Percentiles rank a stretch among this genome's conserved stretches.
phyloP scores from a whole-genome alignment of 306 rosid genomes.

The Ziziphus jujuba region DNA sequence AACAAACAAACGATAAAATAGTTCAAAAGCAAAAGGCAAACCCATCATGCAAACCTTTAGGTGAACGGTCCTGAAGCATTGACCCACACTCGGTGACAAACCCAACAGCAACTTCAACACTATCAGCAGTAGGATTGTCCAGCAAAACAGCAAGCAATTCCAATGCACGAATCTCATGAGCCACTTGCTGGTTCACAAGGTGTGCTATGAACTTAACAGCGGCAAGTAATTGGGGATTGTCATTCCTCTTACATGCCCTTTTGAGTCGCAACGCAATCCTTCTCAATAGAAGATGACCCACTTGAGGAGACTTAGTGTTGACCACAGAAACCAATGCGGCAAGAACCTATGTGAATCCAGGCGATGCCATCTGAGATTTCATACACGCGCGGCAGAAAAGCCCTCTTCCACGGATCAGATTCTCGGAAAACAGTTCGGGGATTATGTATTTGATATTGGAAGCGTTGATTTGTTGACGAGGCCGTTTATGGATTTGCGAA shows the following conservation, averaged over 20 bases:
- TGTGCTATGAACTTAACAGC: slow-evolving; percentile 79
- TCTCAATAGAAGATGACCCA: slow-evolving; percentile 79
- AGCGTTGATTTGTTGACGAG: slow-evolving; percentile 92
- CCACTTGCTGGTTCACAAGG: slow-evolving; percentile 76
- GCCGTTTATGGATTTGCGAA: slow-evolving; percentile 88
- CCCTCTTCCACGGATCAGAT: slow-evolving; percentile 84
- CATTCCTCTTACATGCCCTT: slow-evolving; percentile 88
- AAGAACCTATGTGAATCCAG: slow-evolving; percentile 81
- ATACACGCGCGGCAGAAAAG: slow-evolving; percentile 82
- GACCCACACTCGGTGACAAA: slow-evolving; percentile 82
- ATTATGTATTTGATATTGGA: slow-evolving; percentile 74
- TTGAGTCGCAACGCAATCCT: slow-evolving; percentile 88
- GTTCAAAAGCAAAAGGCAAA: too few relatives aligned
- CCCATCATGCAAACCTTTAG: slow-evolving; percentile 70
- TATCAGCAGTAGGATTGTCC: slow-evolving; percentile 69
- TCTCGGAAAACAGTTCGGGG: slow-evolving; percentile 73
- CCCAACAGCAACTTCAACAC: slow-evolving; percentile 81
- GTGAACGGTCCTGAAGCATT: slow-evolving; percentile 62
- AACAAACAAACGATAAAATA: too few relatives aligned
- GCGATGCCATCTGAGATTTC: slow-evolving; percentile 94
- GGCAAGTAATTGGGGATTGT: slow-evolving; percentile 80
- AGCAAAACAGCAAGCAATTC: slow-evolving; percentile 70
- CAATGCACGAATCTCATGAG: slow-evolving; percentile 70
- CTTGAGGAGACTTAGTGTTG: slow-evolving; percentile 86
- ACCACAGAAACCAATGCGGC: slow-evolving; percentile 88